Conservation (phyloP, 2,329 filamentous ascomycete genomes). For the Tolypocladium amazonense region DNA sequence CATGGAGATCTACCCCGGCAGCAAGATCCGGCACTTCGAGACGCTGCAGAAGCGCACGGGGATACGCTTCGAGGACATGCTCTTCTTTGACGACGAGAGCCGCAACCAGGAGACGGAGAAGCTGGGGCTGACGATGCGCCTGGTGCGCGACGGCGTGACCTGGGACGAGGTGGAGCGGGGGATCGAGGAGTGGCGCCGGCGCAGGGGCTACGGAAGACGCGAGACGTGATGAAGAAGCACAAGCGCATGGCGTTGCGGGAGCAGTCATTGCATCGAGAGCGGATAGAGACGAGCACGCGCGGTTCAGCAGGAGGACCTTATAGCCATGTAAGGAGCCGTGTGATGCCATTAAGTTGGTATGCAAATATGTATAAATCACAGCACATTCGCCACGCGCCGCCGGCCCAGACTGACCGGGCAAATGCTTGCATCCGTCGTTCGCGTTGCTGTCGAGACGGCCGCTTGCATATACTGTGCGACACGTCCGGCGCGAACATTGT, state of each 20-base stretch:
- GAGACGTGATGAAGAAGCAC: not conserved
- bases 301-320: not conserved
- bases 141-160: conserved; percentile 71
- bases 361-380: not conserved
- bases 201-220: conserved; percentile 36
- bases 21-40: conserved; percentile 79
- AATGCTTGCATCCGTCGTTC: not conserved
- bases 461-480: not conserved
- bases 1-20: conserved; percentile 61
- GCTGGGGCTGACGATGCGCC: conserved; percentile 73
- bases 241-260: not conserved
- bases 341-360: not conserved
- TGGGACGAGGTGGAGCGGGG: conserved; percentile 70
- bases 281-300: not conserved
- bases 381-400: not conserved
- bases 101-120: conserved; percentile 73
- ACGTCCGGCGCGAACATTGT: not conserved
- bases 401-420: not conserved
- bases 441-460: not conserved
- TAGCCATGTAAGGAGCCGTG: not conserved
- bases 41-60: conserved; percentile 60
- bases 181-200: conserved; percentile 69
- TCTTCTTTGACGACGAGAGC: conserved; percentile 92
- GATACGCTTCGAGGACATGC: conserved; percentile 69
- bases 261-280: not conserved